These are phyloP conservation scores for Euphorbia celastroides DNA, from an alignment of 441 rosid genomes.

Conservation along the genomic window DNA sequence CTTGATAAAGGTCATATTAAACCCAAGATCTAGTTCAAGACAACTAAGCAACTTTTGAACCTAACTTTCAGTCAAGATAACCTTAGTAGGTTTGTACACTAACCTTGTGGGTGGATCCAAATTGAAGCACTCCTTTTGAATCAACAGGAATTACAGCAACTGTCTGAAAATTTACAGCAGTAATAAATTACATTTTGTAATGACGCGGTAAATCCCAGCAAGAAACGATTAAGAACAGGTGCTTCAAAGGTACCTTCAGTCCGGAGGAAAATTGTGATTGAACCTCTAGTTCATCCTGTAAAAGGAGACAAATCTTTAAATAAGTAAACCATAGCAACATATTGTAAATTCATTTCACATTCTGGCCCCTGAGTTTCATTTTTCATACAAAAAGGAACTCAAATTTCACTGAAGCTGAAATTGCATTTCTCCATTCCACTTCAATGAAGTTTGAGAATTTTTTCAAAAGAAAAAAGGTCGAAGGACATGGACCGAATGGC, in stretches of 20 bases:
- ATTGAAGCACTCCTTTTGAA: slow-evolving; percentile 61
- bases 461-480: too few species aligned
- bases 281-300: slow-evolving; percentile 39
- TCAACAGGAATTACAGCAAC: slow-evolving; percentile 58
- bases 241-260: slow-evolving; percentile 39
- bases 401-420: not conserved
- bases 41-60: not conserved
- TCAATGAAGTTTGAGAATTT: too few species aligned
- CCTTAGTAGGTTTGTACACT: slow-evolving; percentile 12
- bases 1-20: not conserved
- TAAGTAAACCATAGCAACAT: slow-evolving; percentile 12
- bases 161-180: slow-evolving; percentile 46
- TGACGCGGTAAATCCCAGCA: not conserved
- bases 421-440: too few species aligned
- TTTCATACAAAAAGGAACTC: not conserved
- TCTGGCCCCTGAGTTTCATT: not conserved
- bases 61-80: not conserved
- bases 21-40: not conserved
- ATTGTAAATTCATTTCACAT: not conserved
- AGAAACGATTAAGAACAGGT: not conserved
- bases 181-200: slow-evolving; percentile 10
- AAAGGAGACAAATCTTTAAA: not conserved
- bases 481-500: too few species aligned
- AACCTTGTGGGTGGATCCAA: slow-evolving; percentile 81
- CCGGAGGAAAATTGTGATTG: slow-evolving; percentile 40